Percentiles rank a stretch among this genome's conserved stretches.
phyloP scores from a whole-genome alignment of 202 grass and related monocot species.

The Schoenoplectus tabernaemontani region DNA sequence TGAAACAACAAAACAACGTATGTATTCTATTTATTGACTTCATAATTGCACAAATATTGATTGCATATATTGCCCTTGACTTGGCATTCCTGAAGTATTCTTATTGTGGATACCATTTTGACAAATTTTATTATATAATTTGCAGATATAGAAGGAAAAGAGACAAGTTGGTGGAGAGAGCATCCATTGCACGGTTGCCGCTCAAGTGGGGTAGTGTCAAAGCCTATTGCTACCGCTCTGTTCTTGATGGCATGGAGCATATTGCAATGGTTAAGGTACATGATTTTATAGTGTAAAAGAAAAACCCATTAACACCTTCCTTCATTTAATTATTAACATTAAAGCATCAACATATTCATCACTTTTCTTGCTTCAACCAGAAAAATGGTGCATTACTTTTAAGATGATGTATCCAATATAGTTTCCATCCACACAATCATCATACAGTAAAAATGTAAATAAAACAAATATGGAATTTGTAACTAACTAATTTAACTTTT shows the following conservation, averaged over 20 bases:
- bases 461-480: neutral
- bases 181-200: conserved; percentile 69
- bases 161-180: conserved; percentile 60
- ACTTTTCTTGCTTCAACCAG: neutral
- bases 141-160: conserved; percentile 94
- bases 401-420: neutral
- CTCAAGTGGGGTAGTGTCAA: conserved; percentile 74
- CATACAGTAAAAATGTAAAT: neutral
- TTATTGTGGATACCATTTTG: conserved; percentile 1
- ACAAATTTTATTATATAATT: conserved; percentile 10
- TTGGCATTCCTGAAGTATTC: neutral
- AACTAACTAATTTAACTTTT: neutral
- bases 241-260: conserved; percentile 87
- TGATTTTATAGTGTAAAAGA: neutral
- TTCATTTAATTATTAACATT: neutral
- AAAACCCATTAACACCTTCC: neutral
- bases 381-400: neutral
- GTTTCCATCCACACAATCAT: neutral
- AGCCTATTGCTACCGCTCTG: conserved; percentile 74
- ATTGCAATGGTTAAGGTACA: conserved; percentile 93
- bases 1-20: neutral
- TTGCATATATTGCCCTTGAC: neutral
- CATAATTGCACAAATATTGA: neutral
- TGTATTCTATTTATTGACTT: neutral
- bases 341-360: neutral